Evolutionary conservation across 2,329 filamentous ascomycete species (phyloP).

Genomic region (Colletotrichum sp.): DNA sequence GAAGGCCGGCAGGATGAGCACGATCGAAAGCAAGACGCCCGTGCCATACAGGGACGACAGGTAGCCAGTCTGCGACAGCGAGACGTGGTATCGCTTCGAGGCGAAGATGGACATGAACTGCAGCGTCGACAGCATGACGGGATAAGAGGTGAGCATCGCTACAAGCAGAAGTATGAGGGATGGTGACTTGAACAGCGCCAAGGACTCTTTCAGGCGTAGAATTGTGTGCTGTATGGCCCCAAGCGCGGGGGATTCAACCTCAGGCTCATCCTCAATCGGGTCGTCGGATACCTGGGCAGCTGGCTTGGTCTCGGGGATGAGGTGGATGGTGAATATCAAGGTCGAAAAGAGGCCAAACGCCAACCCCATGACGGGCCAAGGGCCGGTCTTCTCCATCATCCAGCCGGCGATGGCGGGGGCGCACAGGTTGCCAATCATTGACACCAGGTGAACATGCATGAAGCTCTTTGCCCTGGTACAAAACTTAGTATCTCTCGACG

Average conservation of each 20-base stretch:
- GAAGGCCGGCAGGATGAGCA: slow-evolving; percentile 30
- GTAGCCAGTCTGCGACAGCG: slow-evolving; percentile 33
- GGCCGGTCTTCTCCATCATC: slow-evolving; percentile 37
- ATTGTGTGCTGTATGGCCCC: slow-evolving; percentile 17
- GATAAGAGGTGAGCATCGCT: slow-evolving; percentile 17
- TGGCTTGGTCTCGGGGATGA: slow-evolving; percentile 33
- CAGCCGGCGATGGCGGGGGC: slow-evolving; percentile 39
- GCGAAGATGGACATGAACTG: slow-evolving; percentile 31
- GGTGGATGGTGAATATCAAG: slow-evolving; percentile 23
- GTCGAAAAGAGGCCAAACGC: background rate
- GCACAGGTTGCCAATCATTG: slow-evolving; percentile 37
- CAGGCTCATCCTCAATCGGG: slow-evolving; percentile 1
- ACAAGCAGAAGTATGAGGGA: slow-evolving; percentile 33
- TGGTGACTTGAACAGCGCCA: slow-evolving; percentile 26
- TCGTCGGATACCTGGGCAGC: background rate
- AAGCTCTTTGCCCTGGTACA: slow-evolving; percentile 38
- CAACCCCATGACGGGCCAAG: slow-evolving; percentile 27
- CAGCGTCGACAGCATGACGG: background rate
- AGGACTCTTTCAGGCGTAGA: slow-evolving; percentile 19
- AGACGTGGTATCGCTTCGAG: slow-evolving; percentile 34
- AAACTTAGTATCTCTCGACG: background rate
- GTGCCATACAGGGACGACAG: slow-evolving; percentile 34
- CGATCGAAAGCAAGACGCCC: slow-evolving; percentile 26
- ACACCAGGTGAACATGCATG: slow-evolving; percentile 32
- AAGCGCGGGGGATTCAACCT: background rate